Conservation (phyloP, 192 early-diverging fungal genomes). For the Backusella macrospora region DNA sequence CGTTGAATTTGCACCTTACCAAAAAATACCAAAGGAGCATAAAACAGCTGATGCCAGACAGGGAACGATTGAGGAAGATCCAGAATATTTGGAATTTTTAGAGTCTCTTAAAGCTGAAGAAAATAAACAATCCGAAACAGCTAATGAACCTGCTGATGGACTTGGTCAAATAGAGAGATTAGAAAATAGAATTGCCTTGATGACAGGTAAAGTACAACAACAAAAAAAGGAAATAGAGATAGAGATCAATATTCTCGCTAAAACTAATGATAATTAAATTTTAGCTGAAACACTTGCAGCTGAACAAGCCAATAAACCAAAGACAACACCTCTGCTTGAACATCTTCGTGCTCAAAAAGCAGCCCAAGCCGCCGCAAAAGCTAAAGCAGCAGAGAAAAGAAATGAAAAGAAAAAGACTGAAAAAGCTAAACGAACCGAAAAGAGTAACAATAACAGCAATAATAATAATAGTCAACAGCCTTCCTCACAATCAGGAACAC, state of each 20-base stretch:
- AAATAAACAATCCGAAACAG: slow-evolving; percentile 40
- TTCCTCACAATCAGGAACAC: not conserved
- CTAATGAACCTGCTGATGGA: slow-evolving; percentile 44
- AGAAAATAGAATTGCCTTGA: slow-evolving; percentile 36
- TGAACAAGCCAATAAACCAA: slow-evolving; percentile 55
- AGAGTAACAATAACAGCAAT: not conserved
- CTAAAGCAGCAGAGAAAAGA: slow-evolving; percentile 47
- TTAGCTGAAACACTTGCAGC: slow-evolving; percentile 41
- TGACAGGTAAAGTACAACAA: slow-evolving; percentile 32
- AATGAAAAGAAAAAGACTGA: slow-evolving; percentile 18
- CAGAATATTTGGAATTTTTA: slow-evolving; percentile 76
- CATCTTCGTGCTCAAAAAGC: slow-evolving; percentile 74
- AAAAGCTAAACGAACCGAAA: not conserved
- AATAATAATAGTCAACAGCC: not conserved
- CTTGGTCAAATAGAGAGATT: slow-evolving; percentile 56
- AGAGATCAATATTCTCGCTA: not conserved
- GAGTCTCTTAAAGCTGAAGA: slow-evolving; percentile 63
- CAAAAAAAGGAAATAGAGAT: not conserved
- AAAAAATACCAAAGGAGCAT: slow-evolving; percentile 68
- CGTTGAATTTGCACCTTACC: slow-evolving; percentile 83
- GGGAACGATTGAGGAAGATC: slow-evolving; percentile 81
- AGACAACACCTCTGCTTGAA: slow-evolving; percentile 77
- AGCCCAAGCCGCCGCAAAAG: slow-evolving; percentile 59
- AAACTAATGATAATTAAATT: not conserved
- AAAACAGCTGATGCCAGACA: slow-evolving; percentile 67